Evolutionary conservation across 2,329 filamentous ascomycete genomes (phyloP).

Genomic region (Corynespora cassiicola): DNA sequence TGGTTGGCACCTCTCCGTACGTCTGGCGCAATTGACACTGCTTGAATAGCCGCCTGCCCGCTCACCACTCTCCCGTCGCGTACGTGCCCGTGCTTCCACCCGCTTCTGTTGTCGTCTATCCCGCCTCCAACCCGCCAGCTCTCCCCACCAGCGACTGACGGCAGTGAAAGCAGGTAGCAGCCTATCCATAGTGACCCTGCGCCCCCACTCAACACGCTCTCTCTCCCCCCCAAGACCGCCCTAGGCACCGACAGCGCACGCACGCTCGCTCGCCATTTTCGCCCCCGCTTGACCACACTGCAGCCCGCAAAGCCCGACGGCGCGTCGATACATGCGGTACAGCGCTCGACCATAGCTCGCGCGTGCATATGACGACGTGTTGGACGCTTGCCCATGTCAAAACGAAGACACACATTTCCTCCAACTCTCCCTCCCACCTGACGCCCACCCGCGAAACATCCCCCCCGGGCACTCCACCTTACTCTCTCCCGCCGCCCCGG

Average conservation of each 20-base stretch:
- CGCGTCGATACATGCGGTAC: conserved; percentile 32
- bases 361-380: conserved; percentile 41
- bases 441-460: conserved; percentile 29
- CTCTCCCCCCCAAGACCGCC: conserved; percentile 13
- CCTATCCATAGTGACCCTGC: conserved; percentile 24
- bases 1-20: conserved; percentile 27
- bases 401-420: conserved; percentile 55
- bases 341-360: conserved; percentile 31
- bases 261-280: conserved; percentile 13
- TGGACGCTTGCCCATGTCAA: conserved; percentile 54
- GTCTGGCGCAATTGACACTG: conserved; percentile 39
- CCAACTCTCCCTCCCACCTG: conserved; percentile 52
- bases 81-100: conserved; percentile 36
- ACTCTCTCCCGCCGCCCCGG: conserved; percentile 39
- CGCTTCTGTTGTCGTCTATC: conserved; percentile 29
- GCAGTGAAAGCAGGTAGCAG: conserved; percentile 17
- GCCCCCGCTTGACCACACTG: conserved; percentile 18
- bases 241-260: too few relatives aligned
- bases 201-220: conserved; percentile 1
- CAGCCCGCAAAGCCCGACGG: conserved; percentile 11
- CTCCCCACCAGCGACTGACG: conserved; percentile 29
- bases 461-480: conserved; percentile 29
- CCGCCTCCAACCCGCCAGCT: conserved; percentile 22
- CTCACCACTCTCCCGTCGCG: conserved; percentile 22
- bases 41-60: conserved; percentile 32